Base-by-base conservation (phyloP, 805 yeast species). In the Cyberlindnera xylosilytica region DNA sequence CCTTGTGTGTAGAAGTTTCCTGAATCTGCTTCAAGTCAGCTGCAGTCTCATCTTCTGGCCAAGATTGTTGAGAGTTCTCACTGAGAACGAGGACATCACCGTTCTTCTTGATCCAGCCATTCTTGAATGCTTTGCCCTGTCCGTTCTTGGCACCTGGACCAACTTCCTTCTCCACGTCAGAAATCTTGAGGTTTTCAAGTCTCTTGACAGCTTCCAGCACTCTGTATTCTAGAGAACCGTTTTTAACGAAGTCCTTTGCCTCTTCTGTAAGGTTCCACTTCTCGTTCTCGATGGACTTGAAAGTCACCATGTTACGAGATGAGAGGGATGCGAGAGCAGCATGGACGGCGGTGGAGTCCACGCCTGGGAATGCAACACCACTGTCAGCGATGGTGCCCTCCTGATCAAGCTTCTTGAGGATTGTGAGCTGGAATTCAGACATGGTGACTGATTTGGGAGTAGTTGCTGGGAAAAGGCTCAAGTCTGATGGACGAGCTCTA, bases 41-140 rank as follows among this genome's bases (percentile, higher is more conserved):
- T 40, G 83, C 84, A 13, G 90, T 86, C 36, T 69, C 72, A 65
- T 87, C 96, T 10, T 63, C 67, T 28, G 89, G 88, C 42, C 73
- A 63, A 13, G 61, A 54, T 5, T 61, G 64, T 31, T 68, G 69
- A 37, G 71, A 66, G 24, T 82, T 71, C 50, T 79, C 66, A 39
- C 60, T 78, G 22, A 86, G 62, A 38, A 87, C 77, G 54, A 91
- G 75, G 57, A 74, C 79, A 7, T 40, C 48, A 44, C 91, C 95
- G 45, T 83, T 86, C 64, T 95, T 93, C 50, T 77, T 69, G 57
- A 93, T 82, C 99, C 99, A 93, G 32, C 95, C 95, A 64, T 90
- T 90, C 67, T 89, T 91, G 77, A 93, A 95, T 15, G 98, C 99
- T 58, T 90, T 82, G 54, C 95, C 96, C 70, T 93, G 99, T 50